Base-by-base conservation (phyloP, 2,329 filamentous ascomycete genomes). In the Hypoxylon sp. region DNA sequence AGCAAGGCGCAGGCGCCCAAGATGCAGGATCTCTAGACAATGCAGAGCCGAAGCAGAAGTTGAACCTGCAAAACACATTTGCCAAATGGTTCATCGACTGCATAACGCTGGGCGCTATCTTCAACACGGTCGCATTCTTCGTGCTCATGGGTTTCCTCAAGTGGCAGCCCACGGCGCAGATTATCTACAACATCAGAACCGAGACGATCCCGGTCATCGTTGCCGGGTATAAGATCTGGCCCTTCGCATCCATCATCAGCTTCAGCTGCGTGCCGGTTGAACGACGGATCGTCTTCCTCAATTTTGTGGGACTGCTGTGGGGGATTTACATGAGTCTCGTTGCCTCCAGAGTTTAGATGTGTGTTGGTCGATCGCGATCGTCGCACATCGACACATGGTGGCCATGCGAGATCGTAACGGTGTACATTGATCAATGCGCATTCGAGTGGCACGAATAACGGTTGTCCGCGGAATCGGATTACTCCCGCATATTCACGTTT, bases 211-310 rank as follows among this genome's bases (percentile, higher is more conserved):
- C 75, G 4, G 71, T 80, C 29, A 78, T 78, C 7, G 63, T 78
- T 7, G 75, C 75, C 3, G 76, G 76, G 2, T 78, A 78, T 61
- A 79, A 78, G 61, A 75, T 80, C 27, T 80, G 78, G 77, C 77
- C 78, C 0, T 68, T 78, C 35, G 78, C 77, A 1, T 78, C 76
- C 26, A 72, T 80, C 49, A 69, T 80, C 46, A 78, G 76, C 62
- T 80, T 80, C 59, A 74, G 66, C 47, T 76, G 74, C 32, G 67
- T 80, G 3, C 77, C 77, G 0, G 76, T 78, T n/a, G 74, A 79
- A 42, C 69, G 70, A 32, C 70, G 77, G 25, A 75, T 80, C 46
- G 73, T 79, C 25, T 80, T 79, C 60, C 67, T 79, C 37, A 78
- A 74, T 54, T 74, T 78, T 43, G 64, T 79, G 12, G 77, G 76